phyloP scores from a whole-genome alignment of 768 basidiomycete species.

The Russula sp. region DNA sequence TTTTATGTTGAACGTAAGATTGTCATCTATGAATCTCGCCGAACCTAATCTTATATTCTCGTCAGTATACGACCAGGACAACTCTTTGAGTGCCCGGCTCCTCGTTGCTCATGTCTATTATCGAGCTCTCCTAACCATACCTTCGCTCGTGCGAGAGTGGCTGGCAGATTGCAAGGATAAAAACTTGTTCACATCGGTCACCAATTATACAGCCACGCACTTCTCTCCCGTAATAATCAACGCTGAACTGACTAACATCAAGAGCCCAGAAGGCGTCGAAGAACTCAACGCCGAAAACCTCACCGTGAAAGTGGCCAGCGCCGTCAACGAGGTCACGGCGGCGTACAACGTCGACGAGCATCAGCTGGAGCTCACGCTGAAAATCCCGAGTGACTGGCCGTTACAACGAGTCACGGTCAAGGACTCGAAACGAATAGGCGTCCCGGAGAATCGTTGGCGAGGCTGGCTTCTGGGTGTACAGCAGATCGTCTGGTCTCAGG shows the following conservation, averaged over 20 bases:
- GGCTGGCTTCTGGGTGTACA: constrained; percentile 91
- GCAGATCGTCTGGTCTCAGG: constrained; percentile 83
- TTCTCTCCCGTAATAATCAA: constrained; percentile 87
- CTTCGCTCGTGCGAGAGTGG: constrained; percentile 82
- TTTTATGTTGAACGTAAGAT: constrained; percentile 65
- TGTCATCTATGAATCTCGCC: neutral
- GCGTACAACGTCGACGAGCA: constrained; percentile 90
- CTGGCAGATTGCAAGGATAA: constrained; percentile 84
- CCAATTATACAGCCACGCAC: constrained; percentile 70
- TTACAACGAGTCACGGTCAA: constrained; percentile 81
- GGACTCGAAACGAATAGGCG: constrained; percentile 77
- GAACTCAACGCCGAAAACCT: constrained; percentile 70
- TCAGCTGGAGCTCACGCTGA: constrained; percentile 78
- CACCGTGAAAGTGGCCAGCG: constrained; percentile 64
- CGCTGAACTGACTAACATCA: constrained; percentile 72
- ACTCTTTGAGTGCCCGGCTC: constrained; percentile 46
- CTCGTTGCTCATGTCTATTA: constrained; percentile 87
- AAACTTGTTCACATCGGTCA: constrained; percentile 69
- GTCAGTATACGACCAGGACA: constrained; percentile 54
- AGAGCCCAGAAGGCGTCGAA: constrained; percentile 43
- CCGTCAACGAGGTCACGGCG: constrained; percentile 75
- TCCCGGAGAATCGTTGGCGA: constrained; percentile 85
- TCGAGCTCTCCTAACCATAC: constrained; percentile 73
- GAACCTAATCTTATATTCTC: neutral
- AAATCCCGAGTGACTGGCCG: constrained; percentile 88